phyloP scores from a whole-genome alignment of 1,284 basidiomycete species.

The Malassezia psittaci region DNA sequence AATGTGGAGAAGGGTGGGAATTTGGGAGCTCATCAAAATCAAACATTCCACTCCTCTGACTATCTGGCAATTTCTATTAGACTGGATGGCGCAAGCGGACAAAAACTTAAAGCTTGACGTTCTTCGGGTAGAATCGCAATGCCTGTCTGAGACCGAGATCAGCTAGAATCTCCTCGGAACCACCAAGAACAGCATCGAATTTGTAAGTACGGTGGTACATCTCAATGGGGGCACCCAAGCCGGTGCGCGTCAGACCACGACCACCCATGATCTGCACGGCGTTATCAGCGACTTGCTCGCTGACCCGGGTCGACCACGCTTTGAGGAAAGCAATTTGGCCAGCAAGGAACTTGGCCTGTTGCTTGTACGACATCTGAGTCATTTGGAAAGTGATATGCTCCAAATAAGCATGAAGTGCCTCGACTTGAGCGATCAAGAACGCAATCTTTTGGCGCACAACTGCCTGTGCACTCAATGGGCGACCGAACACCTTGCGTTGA shows the following conservation, averaged over 20 bases:
- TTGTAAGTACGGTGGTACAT: conserved; percentile 60
- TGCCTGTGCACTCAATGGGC: conserved; percentile 66
- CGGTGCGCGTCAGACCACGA: conserved; percentile 58
- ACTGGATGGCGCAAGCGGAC: neutral
- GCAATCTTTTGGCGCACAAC: conserved; percentile 76
- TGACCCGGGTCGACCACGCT: conserved; percentile 46
- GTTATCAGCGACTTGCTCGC: conserved; percentile 57
- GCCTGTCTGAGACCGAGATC: conserved; percentile 54
- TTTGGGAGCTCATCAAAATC: no score
- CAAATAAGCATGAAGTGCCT: conserved; percentile 75
- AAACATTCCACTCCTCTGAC: no score
- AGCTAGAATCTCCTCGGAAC: conserved; percentile 50
- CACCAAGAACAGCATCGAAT: conserved; percentile 53
- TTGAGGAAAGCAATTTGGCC: conserved; percentile 71
- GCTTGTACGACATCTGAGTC: conserved; percentile 64
- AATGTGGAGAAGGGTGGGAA: no score
- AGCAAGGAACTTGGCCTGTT: conserved; percentile 55
- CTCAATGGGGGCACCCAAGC: conserved; percentile 55
- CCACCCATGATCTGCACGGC: conserved; percentile 67
- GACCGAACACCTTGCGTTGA: conserved; percentile 47
- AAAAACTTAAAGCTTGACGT: conserved; percentile 26
- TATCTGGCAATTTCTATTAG: no score
- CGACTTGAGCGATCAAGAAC: conserved; percentile 69
- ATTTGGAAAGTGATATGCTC: conserved; percentile 85
- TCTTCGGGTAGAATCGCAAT: conserved; percentile 39